Base-by-base conservation (phyloP, 169 alveolate species). In the Plasmodium chabaudi region DNA sequence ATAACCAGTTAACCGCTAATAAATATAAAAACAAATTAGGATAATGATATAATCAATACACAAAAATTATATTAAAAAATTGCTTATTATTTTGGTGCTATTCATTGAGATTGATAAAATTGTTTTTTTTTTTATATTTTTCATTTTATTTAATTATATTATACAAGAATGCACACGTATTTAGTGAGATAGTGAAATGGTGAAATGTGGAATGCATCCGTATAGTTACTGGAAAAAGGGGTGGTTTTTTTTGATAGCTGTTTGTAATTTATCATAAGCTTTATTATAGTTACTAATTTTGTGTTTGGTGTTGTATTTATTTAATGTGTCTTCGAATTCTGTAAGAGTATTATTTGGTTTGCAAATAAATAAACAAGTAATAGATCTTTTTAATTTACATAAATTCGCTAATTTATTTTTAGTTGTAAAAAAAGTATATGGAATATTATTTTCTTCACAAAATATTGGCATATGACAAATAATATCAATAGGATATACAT, bases 401-500 rank as follows among this genome's bases (percentile, higher is more conserved):
- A 98, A 97, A 46, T 93, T 96, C 53, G 99, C 99, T 63, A 98
- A 93, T 7, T 95, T 95, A 89, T 95, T 94, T 89, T 98, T 97
- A 59, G 97, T 92, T 68, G 97, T 93, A 15, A 98, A 97, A 90
- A 97, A 98, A 57, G 97, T 96, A 91, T 98, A 98, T 12, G 98
- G 97, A 44, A 97, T 87, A 47, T 95, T 94, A 64, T 95, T 91
- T 67, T 96, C 98, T 87, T 98, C 99, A 88, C 99, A 98, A 57
- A 97, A 93, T 19, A 97, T 87, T 42, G 99, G 99, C 15, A 98
- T 90, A 87, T 98, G 99, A 12, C 99, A 96, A 15, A 98, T 93
- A 5, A 98, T 97, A 89, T 98, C 99, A 44, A 98, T 94, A 1
- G 99, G 99, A 56, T 97, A 96, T 21, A 98, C 98, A 87, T 98